Percentiles rank a stretch among this genome's conserved stretches.
These are phyloP conservation scores for Spironucleus salmonicida DNA, from an alignment of 208 protist species.

Conservation along the genomic window DNA sequence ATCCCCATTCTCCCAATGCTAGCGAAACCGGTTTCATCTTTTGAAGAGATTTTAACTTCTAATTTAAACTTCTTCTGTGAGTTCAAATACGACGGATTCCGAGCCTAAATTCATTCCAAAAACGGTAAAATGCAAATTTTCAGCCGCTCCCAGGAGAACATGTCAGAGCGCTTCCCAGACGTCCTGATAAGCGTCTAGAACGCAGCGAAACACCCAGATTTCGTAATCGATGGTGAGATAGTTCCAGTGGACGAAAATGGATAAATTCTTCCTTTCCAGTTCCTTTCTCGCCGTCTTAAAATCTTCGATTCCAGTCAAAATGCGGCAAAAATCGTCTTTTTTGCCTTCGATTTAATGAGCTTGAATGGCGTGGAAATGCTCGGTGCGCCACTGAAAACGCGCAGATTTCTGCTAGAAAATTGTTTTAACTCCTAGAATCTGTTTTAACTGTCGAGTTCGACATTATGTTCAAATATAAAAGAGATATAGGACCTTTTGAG, in stretches of 20 bases:
- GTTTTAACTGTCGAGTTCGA: too few species aligned
- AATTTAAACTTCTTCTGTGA: constrained; percentile 80
- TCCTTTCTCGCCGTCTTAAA: constrained; percentile 44
- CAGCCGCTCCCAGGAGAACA: constrained; percentile 85
- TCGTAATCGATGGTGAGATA: constrained; percentile 91
- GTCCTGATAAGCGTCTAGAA: constrained; percentile 57
- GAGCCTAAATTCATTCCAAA: constrained; percentile 72
- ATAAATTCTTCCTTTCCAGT: constrained; percentile 51
- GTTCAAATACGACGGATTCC: constrained; percentile 98
- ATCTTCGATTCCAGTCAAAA: constrained; percentile 65
- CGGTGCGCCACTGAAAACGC: too few species aligned
- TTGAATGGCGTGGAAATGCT: constrained; percentile 86
- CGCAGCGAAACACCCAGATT: constrained; percentile 58
- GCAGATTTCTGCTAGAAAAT: too few species aligned
- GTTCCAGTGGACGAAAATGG: constrained; percentile 76
- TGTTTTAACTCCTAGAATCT: too few species aligned
- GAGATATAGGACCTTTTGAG: too few species aligned
- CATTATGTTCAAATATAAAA: too few species aligned
- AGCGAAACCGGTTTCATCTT: constrained; percentile 81
- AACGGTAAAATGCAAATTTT: constrained; percentile 70
- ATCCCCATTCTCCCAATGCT: constrained; percentile 92
- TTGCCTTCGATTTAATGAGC: constrained; percentile 95
- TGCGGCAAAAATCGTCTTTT: constrained; percentile 84
- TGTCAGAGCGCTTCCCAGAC: constrained; percentile 92
- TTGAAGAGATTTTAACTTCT: constrained; percentile 53